Conservation (phyloP, 768 basidiomycete species). For the Russula foetens region DNA sequence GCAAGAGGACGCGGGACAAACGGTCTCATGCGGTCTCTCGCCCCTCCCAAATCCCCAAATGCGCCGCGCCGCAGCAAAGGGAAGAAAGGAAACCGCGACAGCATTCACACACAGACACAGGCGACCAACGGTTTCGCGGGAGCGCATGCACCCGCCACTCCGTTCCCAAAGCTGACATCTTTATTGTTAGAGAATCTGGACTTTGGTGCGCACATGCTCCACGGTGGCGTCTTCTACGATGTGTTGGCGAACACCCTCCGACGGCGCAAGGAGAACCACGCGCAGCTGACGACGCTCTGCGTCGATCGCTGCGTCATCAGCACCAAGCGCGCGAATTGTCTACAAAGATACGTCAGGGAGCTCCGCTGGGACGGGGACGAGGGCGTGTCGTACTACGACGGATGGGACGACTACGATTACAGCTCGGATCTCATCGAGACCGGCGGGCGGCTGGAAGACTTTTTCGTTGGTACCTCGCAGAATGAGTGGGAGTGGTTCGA, state of each 20-base stretch:
- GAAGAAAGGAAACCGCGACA: neutral
- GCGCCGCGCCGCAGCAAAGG: neutral
- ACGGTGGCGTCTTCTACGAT: neutral
- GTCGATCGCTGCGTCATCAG: neutral
- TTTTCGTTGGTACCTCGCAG: neutral
- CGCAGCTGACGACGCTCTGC: neutral
- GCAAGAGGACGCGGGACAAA: neutral
- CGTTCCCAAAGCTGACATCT: slow-evolving; percentile 4
- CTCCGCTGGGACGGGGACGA: neutral
- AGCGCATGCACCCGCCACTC: no score
- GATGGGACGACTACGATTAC: no score
- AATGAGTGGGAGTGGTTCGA: neutral
- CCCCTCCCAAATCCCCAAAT: neutral
- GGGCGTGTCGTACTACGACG: no score
- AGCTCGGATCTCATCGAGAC: neutral
- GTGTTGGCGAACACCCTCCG: neutral
- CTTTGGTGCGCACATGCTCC: neutral
- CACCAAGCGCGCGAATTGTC: neutral
- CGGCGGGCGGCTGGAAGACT: neutral
- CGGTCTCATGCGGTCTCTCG: neutral
- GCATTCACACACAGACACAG: neutral
- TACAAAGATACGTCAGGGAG: neutral
- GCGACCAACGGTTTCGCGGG: neutral
- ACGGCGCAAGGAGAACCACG: neutral
- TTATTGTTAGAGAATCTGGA: neutral